Evolutionary conservation across 768 basidiomycete genomes (phyloP).

Genomic region (Lactifluus subvellereus): DNA sequence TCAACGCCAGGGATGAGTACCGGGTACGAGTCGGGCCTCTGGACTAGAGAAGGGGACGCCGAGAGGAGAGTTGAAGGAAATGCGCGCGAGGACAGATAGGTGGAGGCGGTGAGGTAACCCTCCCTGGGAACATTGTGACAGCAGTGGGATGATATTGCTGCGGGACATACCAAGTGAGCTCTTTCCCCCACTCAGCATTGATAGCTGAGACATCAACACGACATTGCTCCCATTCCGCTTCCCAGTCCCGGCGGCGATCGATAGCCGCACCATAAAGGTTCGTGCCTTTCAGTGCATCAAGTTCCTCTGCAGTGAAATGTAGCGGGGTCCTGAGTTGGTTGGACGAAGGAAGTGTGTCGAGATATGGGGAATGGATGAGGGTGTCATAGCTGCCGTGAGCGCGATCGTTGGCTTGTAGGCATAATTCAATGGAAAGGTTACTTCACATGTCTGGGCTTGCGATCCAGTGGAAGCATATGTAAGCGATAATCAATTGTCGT

Average conservation of each 20-base stretch:
- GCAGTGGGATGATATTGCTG: slow-evolving; percentile 3
- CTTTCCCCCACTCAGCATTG: slow-evolving; percentile 39
- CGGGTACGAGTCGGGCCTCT: slow-evolving; percentile 53
- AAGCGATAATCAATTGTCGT: slow-evolving; percentile 62
- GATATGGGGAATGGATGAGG: slow-evolving; percentile 51
- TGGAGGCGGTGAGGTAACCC: slow-evolving; percentile 61
- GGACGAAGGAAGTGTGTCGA: slow-evolving; percentile 56
- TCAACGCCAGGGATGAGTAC: slow-evolving; percentile 86
- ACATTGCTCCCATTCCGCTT: slow-evolving; percentile 56
- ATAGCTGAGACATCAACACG: slow-evolving; percentile 34
- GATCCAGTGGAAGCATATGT: slow-evolving; percentile 62
- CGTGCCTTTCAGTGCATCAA: slow-evolving; percentile 64
- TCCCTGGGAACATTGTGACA: slow-evolving; percentile 43
- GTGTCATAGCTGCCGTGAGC: slow-evolving; percentile 16
- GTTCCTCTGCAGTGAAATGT: slow-evolving; percentile 60
- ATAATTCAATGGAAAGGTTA: slow-evolving; percentile 6
- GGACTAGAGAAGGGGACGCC: slow-evolving; percentile 44
- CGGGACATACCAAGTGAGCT: slow-evolving; percentile 61
- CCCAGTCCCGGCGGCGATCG: slow-evolving; percentile 60
- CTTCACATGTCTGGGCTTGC: slow-evolving; percentile 35
- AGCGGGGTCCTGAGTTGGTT: slow-evolving; percentile 63
- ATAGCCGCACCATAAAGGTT: slow-evolving; percentile 74
- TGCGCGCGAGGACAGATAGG: slow-evolving; percentile 80
- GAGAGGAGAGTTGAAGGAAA: slow-evolving; percentile 84
- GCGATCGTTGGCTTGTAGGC: slow-evolving; percentile 3